Conservation (phyloP, 2,329 filamentous ascomycete species). For the Cercospora sojina region DNA sequence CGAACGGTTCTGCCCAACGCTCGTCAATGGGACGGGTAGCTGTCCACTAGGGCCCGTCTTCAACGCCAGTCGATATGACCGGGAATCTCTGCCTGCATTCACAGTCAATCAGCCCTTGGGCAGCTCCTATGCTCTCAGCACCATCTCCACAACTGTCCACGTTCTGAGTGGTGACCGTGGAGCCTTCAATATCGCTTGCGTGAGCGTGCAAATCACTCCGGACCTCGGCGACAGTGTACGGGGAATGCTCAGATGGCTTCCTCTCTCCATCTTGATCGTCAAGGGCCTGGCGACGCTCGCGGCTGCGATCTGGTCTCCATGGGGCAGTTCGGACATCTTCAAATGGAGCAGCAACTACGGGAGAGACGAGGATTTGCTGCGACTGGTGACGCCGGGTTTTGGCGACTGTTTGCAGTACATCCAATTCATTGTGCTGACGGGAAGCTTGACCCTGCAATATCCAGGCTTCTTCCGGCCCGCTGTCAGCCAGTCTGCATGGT, state of each 20-base stretch:
- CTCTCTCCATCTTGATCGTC: constrained; percentile 72
- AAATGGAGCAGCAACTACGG: constrained; percentile 98
- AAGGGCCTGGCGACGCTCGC: constrained; percentile 80
- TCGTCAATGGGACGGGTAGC: constrained; percentile 52
- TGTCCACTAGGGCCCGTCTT: constrained; percentile 80
- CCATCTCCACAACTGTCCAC: constrained; percentile 70
- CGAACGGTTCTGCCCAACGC: constrained; percentile 64
- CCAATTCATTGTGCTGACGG: constrained; percentile 85
- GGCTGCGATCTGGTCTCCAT: constrained; percentile 85
- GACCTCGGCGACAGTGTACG: constrained; percentile 69
- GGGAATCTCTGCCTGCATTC: constrained; percentile 65
- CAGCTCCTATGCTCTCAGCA: constrained; percentile 83
- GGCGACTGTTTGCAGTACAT: constrained; percentile 96
- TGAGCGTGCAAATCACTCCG: constrained; percentile 80
- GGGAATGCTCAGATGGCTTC: constrained; percentile 72
- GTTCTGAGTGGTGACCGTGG: constrained; percentile 71
- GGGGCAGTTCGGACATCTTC: constrained; percentile 88
- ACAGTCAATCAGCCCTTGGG: constrained; percentile 70
- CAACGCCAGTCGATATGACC: constrained; percentile 54
- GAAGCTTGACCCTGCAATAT: constrained; percentile 82
- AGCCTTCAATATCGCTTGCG: constrained; percentile 69
- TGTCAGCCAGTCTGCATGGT: constrained; percentile 85
- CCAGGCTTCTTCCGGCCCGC: constrained; percentile 94
- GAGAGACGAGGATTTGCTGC: constrained; percentile 83
- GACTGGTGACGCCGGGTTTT: constrained; percentile 92